phyloP scores from a whole-genome alignment of 2,329 filamentous ascomycete genomes.

The Incumbomyces lentus region DNA sequence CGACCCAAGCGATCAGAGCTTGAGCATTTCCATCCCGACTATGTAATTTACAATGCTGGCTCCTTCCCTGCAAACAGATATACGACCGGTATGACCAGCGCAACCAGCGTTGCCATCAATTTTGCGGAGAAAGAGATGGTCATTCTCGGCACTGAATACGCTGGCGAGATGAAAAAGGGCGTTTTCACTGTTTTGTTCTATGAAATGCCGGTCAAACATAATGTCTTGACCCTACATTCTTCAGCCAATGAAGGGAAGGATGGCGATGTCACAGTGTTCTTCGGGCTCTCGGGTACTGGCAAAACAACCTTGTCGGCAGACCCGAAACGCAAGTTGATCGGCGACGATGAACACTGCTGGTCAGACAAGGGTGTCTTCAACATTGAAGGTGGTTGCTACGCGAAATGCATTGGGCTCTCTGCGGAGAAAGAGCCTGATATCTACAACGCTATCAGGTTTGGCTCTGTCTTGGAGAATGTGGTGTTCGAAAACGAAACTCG shows the following conservation, averaged over 20 bases:
- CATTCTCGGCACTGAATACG: constrained; percentile 97
- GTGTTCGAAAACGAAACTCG: constrained; percentile 89
- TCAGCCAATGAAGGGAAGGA: constrained; percentile 93
- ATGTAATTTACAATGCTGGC: constrained; percentile 99
- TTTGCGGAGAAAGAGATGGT: constrained; percentile 99
- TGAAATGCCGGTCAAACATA: constrained; percentile 99
- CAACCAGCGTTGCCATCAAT: constrained; percentile 96
- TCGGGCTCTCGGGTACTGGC: constrained; percentile 94
- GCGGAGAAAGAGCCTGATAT: constrained; percentile 99
- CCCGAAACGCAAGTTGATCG: constrained; percentile 89
- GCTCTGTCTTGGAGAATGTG: constrained; percentile 95
- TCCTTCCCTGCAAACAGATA: constrained; percentile 97
- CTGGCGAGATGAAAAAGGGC: constrained; percentile 96
- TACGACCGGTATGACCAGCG: constrained; percentile 97
- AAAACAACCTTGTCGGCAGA: constrained; percentile 98
- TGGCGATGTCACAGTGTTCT: constrained; percentile 97
- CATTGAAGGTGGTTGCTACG: constrained; percentile 98
- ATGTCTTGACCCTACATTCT: constrained; percentile 94
- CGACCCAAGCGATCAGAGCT: constrained; percentile 83
- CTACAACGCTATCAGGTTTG: constrained; percentile 88
- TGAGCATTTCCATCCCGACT: constrained; percentile 96
- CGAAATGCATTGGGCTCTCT: constrained; percentile 94
- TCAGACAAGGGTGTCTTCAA: constrained; percentile 95
- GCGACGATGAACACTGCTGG: constrained; percentile 99
- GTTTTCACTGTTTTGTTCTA: constrained; percentile 99